Conservation (phyloP, 2,329 filamentous ascomycete species). For the Bipolaris oryzae region DNA sequence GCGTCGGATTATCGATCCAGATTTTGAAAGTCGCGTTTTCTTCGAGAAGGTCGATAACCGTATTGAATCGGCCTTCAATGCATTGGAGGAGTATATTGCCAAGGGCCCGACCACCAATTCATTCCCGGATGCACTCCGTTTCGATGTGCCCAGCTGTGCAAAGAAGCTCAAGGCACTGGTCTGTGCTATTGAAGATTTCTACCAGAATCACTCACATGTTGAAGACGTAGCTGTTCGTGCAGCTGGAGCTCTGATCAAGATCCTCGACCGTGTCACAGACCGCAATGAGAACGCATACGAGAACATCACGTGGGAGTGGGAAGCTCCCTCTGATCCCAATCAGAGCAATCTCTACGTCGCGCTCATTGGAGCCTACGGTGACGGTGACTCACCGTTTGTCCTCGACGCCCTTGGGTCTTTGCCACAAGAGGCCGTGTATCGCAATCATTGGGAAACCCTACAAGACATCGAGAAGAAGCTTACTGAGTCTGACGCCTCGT, state of each 20-base stretch:
- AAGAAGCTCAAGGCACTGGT: slow-evolving; percentile 37
- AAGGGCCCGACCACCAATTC: slow-evolving; percentile 35
- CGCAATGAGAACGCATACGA: slow-evolving; percentile 44
- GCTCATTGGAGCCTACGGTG: slow-evolving; percentile 33
- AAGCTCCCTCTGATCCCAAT: slow-evolving; percentile 30
- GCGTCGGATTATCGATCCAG: slow-evolving; percentile 37
- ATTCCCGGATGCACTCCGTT: slow-evolving; percentile 27
- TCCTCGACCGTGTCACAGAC: slow-evolving; percentile 41
- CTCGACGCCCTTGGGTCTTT: slow-evolving; percentile 36
- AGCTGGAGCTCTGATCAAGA: slow-evolving; percentile 39
- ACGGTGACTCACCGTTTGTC: slow-evolving; percentile 32
- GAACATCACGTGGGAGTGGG: slow-evolving; percentile 37
- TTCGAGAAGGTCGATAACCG: slow-evolving; percentile 45
- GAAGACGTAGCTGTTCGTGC: slow-evolving; percentile 34
- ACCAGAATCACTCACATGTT: slow-evolving; percentile 29
- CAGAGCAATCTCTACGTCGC: slow-evolving; percentile 43
- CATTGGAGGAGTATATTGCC: slow-evolving; percentile 39
- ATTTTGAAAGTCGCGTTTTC: slow-evolving; percentile 44
- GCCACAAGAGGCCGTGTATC: slow-evolving; percentile 39
- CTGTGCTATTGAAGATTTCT: slow-evolving; percentile 36
- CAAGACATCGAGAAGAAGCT: slow-evolving; percentile 37
- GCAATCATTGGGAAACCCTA: slow-evolving; percentile 39
- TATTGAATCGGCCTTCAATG: slow-evolving; percentile 35
- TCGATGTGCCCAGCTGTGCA: slow-evolving; percentile 41
- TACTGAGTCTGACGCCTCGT: slow-evolving; percentile 29